Percentiles rank a stretch among this genome's conserved stretches.
phyloP scores from a whole-genome alignment of 148 eudicot genomes.

The Limonium bicolor region DNA sequence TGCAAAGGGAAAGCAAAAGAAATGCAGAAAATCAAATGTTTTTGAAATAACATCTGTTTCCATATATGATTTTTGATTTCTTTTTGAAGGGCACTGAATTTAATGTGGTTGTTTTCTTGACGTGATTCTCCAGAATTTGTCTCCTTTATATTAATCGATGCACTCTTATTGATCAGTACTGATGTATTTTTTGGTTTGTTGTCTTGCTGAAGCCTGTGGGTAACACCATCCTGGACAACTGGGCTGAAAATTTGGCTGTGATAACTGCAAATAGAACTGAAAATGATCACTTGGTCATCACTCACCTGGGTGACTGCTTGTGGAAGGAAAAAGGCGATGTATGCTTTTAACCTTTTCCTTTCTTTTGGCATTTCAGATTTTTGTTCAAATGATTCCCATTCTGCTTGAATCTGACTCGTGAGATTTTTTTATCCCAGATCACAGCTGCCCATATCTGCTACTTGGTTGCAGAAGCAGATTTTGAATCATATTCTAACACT shows the following conservation, averaged over 20 bases:
- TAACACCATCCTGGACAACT: constrained; percentile 61
- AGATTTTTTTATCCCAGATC: constrained; percentile 30
- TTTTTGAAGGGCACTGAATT: too few species aligned
- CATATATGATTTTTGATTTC: too few species aligned
- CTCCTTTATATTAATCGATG: too few species aligned
- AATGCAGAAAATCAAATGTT: too few species aligned
- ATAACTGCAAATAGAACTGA: constrained; percentile 75
- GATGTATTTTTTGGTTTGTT: background rate
- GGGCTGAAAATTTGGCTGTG: constrained; percentile 84
- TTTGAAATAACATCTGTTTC: too few species aligned
- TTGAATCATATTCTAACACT: constrained; percentile 69
- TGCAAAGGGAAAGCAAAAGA: too few species aligned
- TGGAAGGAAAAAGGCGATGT: constrained; percentile 79
- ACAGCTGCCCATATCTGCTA: constrained; percentile 85
- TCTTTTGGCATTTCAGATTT: background rate
- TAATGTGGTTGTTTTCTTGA: too few species aligned
- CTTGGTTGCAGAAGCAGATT: constrained; percentile 70
- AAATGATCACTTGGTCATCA: constrained; percentile 81
- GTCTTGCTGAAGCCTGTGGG: constrained; percentile 32
- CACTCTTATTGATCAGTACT: too few species aligned
- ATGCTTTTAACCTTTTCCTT: constrained; percentile 10
- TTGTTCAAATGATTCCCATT: background rate
- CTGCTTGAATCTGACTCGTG: background rate
- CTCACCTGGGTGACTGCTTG: constrained; percentile 82
- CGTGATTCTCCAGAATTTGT: too few species aligned